Evolutionary conservation across 2,329 filamentous ascomycete genomes (phyloP).

Genomic region (Arthrobotrys sinensis): DNA sequence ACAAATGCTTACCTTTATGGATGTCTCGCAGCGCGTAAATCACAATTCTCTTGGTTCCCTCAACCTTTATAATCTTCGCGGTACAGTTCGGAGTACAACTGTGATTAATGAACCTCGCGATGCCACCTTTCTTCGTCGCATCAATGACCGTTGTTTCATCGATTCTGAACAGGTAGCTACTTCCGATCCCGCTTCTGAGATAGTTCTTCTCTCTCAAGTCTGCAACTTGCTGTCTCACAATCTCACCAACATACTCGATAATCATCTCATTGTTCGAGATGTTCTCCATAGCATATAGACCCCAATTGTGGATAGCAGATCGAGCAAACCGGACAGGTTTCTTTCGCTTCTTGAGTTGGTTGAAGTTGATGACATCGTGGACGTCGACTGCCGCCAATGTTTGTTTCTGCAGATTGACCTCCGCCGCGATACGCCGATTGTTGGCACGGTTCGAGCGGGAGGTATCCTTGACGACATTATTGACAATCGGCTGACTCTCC

Average conservation of each 20-base stretch:
- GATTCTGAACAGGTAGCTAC: conserved; percentile 97
- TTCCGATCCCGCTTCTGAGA: conserved; percentile 95
- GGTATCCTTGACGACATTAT: conserved; percentile 82
- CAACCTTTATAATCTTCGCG: conserved; percentile 98
- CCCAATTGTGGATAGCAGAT: conserved; percentile 99
- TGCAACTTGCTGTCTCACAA: conserved; percentile 96
- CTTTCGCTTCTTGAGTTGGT: conserved; percentile 99
- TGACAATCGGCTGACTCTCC: conserved; percentile 68
- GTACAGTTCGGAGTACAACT: conserved; percentile 99
- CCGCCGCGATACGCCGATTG: conserved; percentile 92
- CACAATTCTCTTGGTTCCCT: conserved; percentile 97
- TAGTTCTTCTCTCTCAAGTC: conserved; percentile 94
- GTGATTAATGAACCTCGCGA: conserved; percentile 98
- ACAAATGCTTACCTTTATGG: conserved; percentile 81
- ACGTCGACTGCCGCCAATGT: conserved; percentile 80
- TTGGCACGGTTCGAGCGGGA: conserved; percentile 95
- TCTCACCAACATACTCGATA: conserved; percentile 98
- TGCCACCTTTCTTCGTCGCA: conserved; percentile 97
- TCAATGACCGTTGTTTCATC: conserved; percentile 98
- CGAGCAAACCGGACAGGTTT: conserved; percentile 98
- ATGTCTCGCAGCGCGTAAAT: conserved; percentile 98
- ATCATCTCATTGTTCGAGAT: conserved; percentile 99
- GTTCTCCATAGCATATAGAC: conserved; percentile 96
- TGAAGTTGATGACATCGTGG: conserved; percentile 94
- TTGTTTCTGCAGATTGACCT: conserved; percentile 95